Percentiles rank a stretch among this genome's conserved stretches.
Evolutionary conservation across 129 eudicot genomes (phyloP).

Genomic region (Kitagawia praeruptora): DNA sequence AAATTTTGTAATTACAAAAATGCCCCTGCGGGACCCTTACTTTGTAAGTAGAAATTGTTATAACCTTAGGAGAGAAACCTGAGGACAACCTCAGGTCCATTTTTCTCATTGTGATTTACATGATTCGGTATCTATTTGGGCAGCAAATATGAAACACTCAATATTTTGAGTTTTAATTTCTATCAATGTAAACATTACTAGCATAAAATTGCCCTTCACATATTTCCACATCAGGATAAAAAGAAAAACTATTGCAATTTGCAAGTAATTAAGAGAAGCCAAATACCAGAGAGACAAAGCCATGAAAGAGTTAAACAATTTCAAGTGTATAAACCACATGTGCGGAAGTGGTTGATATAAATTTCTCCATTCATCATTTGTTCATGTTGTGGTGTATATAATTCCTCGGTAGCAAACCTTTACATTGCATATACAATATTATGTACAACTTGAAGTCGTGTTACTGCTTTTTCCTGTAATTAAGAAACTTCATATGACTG

Average conservation of each 20-base stretch:
- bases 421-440: not conserved
- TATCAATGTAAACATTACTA: not conserved
- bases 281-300: not conserved
- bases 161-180: not conserved
- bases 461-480: not conserved
- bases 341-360: not conserved
- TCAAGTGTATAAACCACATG: not conserved
- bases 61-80: no score
- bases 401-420: not conserved
- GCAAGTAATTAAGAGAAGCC: not conserved
- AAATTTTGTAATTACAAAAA: no score
- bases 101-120: not conserved
- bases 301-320: not conserved
- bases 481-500: not conserved
- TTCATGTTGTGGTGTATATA: not conserved
- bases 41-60: no score
- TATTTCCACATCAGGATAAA: not conserved
- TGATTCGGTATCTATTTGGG: not conserved
- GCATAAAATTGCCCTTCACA: not conserved
- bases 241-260: not conserved
- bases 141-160: not conserved
- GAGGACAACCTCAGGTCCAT: no score
- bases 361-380: not conserved
- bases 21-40: no score
- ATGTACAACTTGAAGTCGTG: not conserved